Percentiles rank a stretch among this genome's conserved stretches.
phyloP scores from a whole-genome alignment of 139 green algal genomes.

The Micractinium sp. region DNA sequence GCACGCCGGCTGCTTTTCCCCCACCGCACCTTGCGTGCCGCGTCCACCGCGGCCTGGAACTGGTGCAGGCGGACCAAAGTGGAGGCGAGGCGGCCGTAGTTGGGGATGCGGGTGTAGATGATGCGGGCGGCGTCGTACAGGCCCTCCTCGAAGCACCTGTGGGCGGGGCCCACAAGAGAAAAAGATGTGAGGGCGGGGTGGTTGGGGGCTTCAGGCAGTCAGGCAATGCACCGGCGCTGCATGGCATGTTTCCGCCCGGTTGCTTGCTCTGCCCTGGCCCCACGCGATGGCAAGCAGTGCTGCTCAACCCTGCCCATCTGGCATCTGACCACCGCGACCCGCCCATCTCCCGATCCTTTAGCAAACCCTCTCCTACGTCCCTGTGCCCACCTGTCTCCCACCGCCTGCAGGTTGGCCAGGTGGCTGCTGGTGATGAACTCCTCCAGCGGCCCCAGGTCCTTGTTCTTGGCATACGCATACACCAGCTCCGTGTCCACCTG shows the following conservation, averaged over 20 bases:
- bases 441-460: slow-evolving; percentile 90
- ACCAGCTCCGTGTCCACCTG: slow-evolving; percentile 97
- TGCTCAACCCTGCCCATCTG: too few species aligned
- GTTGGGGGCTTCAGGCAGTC: too few species aligned
- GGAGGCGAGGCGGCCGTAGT: slow-evolving; percentile 92
- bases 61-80: slow-evolving; percentile 91
- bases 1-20: neutral
- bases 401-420: slow-evolving; percentile 74
- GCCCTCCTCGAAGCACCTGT: slow-evolving; percentile 87
- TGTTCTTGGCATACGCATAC: slow-evolving; percentile 93
- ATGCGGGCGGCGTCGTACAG: slow-evolving; percentile 95
- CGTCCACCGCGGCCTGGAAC: slow-evolving; percentile 94
- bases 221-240: too few species aligned
- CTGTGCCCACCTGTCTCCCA: slow-evolving; percentile 22
- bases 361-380: neutral
- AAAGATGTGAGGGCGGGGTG: neutral
- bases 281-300: too few species aligned
- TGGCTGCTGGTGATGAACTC: slow-evolving; percentile 92
- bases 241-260: too few species aligned
- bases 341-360: too few species aligned
- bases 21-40: slow-evolving; percentile 82
- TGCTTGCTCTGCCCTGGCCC: too few species aligned
- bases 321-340: too few species aligned
- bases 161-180: neutral
- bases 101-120: slow-evolving; percentile 94